phyloP scores from a whole-genome alignment of 1,139 yeast species.

The Pichia sp. region DNA sequence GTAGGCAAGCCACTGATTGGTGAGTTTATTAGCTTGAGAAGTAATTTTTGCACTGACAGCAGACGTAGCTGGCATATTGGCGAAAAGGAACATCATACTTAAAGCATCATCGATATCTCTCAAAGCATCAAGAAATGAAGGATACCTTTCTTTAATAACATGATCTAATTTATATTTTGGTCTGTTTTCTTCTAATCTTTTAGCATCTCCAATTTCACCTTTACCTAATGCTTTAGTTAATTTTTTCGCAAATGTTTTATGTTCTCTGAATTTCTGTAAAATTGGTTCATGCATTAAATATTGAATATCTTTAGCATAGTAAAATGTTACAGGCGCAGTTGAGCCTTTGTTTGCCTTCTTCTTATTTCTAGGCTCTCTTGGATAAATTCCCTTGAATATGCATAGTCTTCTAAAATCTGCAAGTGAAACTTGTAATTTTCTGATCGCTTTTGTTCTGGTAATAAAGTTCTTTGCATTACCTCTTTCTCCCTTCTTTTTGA shows the following conservation, averaged over 20 bases:
- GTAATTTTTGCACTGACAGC: slow-evolving; percentile 73
- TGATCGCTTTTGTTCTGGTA: slow-evolving; percentile 93
- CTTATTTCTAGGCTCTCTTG: slow-evolving; percentile 93
- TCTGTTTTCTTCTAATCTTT: slow-evolving; percentile 70
- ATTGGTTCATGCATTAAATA: slow-evolving; percentile 95
- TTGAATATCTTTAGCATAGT: slow-evolving; percentile 89
- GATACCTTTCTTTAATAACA: slow-evolving; percentile 90
- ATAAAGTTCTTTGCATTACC: slow-evolving; percentile 92
- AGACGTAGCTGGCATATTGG: slow-evolving; percentile 92
- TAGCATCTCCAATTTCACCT: slow-evolving; percentile 87
- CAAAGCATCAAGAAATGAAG: slow-evolving; percentile 85
- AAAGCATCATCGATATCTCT: slow-evolving; percentile 94
- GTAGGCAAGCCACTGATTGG: slow-evolving; percentile 94
- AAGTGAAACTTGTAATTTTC: slow-evolving; percentile 82
- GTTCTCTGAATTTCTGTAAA: slow-evolving; percentile 85
- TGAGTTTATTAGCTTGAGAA: slow-evolving; percentile 74
- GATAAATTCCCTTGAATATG: slow-evolving; percentile 93
- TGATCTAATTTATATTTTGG: slow-evolving; percentile 85
- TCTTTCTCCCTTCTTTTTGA: slow-evolving; percentile 73
- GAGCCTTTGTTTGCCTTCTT: slow-evolving; percentile 97
- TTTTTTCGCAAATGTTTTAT: slow-evolving; percentile 88
- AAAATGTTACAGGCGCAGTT: slow-evolving; percentile 91
- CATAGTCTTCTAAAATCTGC: slow-evolving; percentile 98
- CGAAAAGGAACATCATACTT: slow-evolving; percentile 87
- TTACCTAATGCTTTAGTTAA: slow-evolving; percentile 85